Base-by-base conservation (phyloP, 2,329 filamentous ascomycete genomes). In the Lecanicillium sp. region DNA sequence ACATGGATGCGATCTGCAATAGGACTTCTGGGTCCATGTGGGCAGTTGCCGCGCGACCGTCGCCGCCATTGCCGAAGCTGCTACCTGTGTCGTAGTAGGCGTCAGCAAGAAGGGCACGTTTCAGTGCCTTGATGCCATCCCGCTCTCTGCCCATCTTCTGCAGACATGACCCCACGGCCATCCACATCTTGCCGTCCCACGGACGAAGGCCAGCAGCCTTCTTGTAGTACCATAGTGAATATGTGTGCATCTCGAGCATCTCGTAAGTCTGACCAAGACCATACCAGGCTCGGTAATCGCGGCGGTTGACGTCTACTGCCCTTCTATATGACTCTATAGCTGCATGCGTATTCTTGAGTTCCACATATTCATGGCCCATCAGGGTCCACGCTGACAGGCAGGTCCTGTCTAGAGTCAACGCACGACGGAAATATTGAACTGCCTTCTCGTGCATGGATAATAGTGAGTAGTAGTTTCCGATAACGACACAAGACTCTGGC, bases 141-240 rank as follows among this genome's bases (percentile, higher is more conserved):
- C 83, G 78, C 43, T 88, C 75, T 47, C 90, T 83, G 44, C 84
- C 85, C 77, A 96, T 94, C 62, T 90, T 91, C 52, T 91, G 86
- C 54, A 95, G 83, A 62, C 91, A 96, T 27, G 87, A 87, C 9
- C 88, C 93, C 5, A 98, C 90, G 0, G 93, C 93, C 72, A 93
- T 86, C 93, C 93, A 98, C 87, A 98, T 95, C 67, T 97, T 97
- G 0, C 90, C 88, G 58, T 98, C 93, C 75, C 91, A 96, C 0
- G 91, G 90, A n/a, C 90, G 82, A 2, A 98, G 73, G 0, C 90
- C 88, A 1, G 91, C 91, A 0, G 93, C 93, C 49, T 93, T 89
- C 62, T 97, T 94, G 71, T 95, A 96, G 68, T 98, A 98, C 78
- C 93, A 97, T 1, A 98, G 71, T 1, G 91, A 90, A 64, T 98